These are phyloP conservation scores for Termitomyces sp. DNA, from an alignment of 768 basidiomycete genomes.

Conservation along the genomic window DNA sequence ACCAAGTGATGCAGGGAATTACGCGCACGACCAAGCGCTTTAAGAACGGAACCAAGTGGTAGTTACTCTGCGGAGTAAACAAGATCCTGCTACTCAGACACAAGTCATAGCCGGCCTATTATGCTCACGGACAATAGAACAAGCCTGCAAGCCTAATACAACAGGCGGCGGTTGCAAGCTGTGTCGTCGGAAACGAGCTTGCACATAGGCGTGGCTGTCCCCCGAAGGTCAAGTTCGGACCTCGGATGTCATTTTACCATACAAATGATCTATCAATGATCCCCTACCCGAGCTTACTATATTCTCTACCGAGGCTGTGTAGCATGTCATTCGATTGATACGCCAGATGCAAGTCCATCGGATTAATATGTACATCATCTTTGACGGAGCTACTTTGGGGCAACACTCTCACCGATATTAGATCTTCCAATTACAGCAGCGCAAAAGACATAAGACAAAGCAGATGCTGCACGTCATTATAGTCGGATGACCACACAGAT, in stretches of 20 bases:
- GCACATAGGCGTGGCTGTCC: slow-evolving; percentile 6
- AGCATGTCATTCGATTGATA: slow-evolving; percentile 8
- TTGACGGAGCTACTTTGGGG: background rate
- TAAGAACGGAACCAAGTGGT: slow-evolving; percentile 4
- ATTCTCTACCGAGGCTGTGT: slow-evolving; percentile 12
- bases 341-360: background rate
- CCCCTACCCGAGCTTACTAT: slow-evolving; percentile 10
- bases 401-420: background rate
- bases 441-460: background rate
- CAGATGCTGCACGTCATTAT: background rate
- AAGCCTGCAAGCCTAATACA: slow-evolving; percentile 4
- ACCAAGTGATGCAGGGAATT: slow-evolving; percentile 7
- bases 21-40: background rate
- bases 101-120: background rate
- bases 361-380: slow-evolving; percentile 4
- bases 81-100: background rate
- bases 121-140: slow-evolving; percentile 6
- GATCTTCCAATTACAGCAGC: slow-evolving; percentile 4
- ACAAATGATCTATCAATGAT: slow-evolving; percentile 17
- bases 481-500: slow-evolving; percentile 10
- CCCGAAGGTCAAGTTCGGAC: slow-evolving; percentile 5
- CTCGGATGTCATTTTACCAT: slow-evolving; percentile 7
- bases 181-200: slow-evolving; percentile 13
- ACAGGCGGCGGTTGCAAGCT: slow-evolving; percentile 11
- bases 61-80: background rate